These are phyloP conservation scores for Pythium phragmiticola DNA, from an alignment of 352 stramenopile genomes.

Conservation along the genomic window DNA sequence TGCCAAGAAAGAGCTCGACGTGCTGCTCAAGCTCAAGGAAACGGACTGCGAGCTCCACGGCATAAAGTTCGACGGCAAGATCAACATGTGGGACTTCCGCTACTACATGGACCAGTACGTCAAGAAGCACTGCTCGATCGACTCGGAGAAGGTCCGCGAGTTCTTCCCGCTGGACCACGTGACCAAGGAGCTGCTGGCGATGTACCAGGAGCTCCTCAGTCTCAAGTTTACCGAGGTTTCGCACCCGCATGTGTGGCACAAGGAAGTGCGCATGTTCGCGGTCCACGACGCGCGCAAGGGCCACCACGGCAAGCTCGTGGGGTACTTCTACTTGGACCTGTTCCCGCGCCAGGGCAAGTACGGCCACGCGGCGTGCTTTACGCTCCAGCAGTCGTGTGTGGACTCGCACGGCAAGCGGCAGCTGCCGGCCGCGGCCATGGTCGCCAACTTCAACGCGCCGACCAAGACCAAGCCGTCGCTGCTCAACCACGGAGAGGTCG, in stretches of 20 bases:
- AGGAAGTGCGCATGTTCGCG: constrained; percentile 85
- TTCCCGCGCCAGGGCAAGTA: constrained; percentile 88
- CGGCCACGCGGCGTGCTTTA: constrained; percentile 88
- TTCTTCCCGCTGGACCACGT: constrained; percentile 90
- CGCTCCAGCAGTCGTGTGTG: constrained; percentile 76
- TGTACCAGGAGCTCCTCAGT: constrained; percentile 89
- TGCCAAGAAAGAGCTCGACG: constrained; percentile 71
- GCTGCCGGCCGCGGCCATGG: constrained; percentile 82
- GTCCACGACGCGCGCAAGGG: constrained; percentile 70
- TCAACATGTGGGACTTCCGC: constrained; percentile 90
- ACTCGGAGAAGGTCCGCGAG: constrained; percentile 82
- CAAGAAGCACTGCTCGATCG: constrained; percentile 87
- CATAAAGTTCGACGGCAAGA: constrained; percentile 75
- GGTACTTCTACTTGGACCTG: constrained; percentile 89
- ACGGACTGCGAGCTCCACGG: constrained; percentile 48
- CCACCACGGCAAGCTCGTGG: constrained; percentile 59
- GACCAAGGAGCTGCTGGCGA: constrained; percentile 75
- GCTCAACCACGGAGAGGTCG: constrained; percentile 81
- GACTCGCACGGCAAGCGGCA: constrained; percentile 60
- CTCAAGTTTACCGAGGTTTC: constrained; percentile 84
- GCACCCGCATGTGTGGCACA: constrained; percentile 84
- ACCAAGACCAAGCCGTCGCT: constrained; percentile 79
- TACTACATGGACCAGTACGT: constrained; percentile 90
- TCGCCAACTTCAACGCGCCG: constrained; percentile 88
- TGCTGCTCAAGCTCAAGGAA: constrained; percentile 74